phyloP scores from a whole-genome alignment of 1,284 basidiomycete species.

The Apiotrichum sp. region DNA sequence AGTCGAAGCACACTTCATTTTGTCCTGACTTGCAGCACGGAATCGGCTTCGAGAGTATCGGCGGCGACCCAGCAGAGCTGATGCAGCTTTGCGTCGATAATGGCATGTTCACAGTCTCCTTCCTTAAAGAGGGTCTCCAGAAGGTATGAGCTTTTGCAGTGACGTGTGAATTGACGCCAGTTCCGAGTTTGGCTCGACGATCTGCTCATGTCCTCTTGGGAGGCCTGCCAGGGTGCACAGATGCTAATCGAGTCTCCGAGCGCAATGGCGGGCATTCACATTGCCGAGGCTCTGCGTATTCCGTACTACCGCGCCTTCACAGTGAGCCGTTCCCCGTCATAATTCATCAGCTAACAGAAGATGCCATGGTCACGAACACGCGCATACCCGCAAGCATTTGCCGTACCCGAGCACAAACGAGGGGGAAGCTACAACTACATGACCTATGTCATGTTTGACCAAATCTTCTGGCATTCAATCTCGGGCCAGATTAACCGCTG shows the following conservation, averaged over 20 bases:
- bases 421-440: slow-evolving; percentile 97
- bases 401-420: slow-evolving; percentile 88
- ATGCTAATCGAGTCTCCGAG: slow-evolving; percentile 90
- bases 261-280: slow-evolving; percentile 98
- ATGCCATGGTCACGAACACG: slow-evolving; percentile 60
- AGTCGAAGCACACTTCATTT: slow-evolving; percentile 36
- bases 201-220: slow-evolving; percentile 85
- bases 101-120: slow-evolving; percentile 90
- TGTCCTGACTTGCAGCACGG: slow-evolving; percentile 57
- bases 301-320: slow-evolving; percentile 92
- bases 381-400: slow-evolving; percentile 96
- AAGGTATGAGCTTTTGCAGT: slow-evolving; percentile 55
- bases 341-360: slow-evolving; percentile 7
- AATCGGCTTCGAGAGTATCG: slow-evolving; percentile 87
- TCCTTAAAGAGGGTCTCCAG: slow-evolving; percentile 79
- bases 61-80: slow-evolving; percentile 93
- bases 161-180: slow-evolving; percentile 44
- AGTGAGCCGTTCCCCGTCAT: slow-evolving; percentile 53
- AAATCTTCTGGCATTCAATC: slow-evolving; percentile 94
- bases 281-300: slow-evolving; percentile 86
- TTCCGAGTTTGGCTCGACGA: slow-evolving; percentile 98
- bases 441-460: slow-evolving; percentile 72
- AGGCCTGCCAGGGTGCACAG: slow-evolving; percentile 90
- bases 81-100: slow-evolving; percentile 94
- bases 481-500: slow-evolving; percentile 92